phyloP scores from a whole-genome alignment of 805 yeast species.

The Wickerhamia fluorescens region DNA sequence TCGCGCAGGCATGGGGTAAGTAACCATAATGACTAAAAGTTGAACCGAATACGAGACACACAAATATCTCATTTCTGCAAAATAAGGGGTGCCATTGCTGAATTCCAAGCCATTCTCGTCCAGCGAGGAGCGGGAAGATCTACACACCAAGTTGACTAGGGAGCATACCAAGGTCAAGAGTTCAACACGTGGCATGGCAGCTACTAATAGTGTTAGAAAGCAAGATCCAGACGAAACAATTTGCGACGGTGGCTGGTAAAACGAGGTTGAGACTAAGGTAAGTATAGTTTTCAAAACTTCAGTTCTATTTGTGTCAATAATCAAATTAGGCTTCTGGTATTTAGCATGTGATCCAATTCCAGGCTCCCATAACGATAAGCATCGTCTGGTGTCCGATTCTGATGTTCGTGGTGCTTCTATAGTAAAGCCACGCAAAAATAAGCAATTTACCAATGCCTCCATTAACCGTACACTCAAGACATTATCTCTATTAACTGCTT shows the following conservation, averaged over 20 bases:
- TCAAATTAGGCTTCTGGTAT: slow-evolving; percentile 17
- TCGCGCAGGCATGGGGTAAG: slow-evolving; percentile 51
- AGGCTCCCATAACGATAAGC: slow-evolving; percentile 7
- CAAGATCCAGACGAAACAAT: slow-evolving; percentile 50
- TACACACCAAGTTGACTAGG: slow-evolving; percentile 54
- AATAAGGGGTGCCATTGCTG: slow-evolving; percentile 13
- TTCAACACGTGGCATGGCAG: slow-evolving; percentile 42
- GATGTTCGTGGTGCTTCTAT: slow-evolving; percentile 12
- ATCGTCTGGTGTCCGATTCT: slow-evolving; percentile 1
- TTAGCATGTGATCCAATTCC: slow-evolving; percentile 19
- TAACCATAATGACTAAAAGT: slow-evolving; percentile 51
- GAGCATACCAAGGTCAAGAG: slow-evolving; percentile 56
- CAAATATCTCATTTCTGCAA: slow-evolving; percentile 37
- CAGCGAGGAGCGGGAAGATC: slow-evolving; percentile 35
- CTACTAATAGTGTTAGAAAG: slow-evolving; percentile 50
- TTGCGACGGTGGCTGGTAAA: slow-evolving; percentile 42
- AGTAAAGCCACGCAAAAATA: slow-evolving; percentile 55
- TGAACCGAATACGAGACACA: slow-evolving; percentile 54
- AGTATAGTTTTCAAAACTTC: slow-evolving; percentile 60
- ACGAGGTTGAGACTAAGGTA: slow-evolving; percentile 51
- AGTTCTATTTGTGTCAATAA: slow-evolving; percentile 55
- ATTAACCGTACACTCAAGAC: slow-evolving; percentile 7
- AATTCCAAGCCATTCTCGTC: slow-evolving; percentile 41
- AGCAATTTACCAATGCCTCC: slow-evolving; percentile 30
- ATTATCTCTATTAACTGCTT: no score